Conservation (phyloP, 208 protist species). For the Leishmania tropica region DNA sequence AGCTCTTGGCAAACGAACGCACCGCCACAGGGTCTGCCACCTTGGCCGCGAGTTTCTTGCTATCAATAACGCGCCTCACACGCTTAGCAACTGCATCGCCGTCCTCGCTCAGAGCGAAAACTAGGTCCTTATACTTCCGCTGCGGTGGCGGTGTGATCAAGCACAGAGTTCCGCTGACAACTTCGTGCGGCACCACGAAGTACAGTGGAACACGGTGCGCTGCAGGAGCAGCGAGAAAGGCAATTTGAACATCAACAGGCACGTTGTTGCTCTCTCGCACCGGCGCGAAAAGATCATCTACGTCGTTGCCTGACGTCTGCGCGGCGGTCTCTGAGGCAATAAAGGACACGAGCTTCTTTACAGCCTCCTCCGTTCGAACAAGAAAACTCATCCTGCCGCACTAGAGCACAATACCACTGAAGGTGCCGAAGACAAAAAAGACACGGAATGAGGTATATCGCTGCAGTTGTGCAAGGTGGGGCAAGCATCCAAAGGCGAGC, state of each 20-base stretch:
- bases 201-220: constrained; percentile 88
- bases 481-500: background rate
- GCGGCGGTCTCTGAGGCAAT: constrained; percentile 21
- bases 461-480: background rate
- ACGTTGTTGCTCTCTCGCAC: constrained; percentile 31
- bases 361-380: constrained; percentile 55
- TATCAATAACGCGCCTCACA: constrained; percentile 86
- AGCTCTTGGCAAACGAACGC: constrained; percentile 85
- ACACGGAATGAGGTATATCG: background rate
- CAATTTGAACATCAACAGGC: constrained; percentile 73
- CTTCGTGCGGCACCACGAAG: constrained; percentile 71
- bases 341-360: constrained; percentile 64
- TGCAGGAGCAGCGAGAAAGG: constrained; percentile 67
- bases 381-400: constrained; percentile 40
- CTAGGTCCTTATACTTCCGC: constrained; percentile 78
- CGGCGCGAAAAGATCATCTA: constrained; percentile 49
- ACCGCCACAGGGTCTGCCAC: constrained; percentile 73
- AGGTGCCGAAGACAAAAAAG: background rate
- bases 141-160: constrained; percentile 82
- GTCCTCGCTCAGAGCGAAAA: constrained; percentile 66
- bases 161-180: constrained; percentile 73
- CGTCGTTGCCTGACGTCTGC: constrained; percentile 17
- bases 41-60: constrained; percentile 78
- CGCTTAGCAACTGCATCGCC: constrained; percentile 67
- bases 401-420: background rate